Evolutionary conservation across 2,329 filamentous ascomycete species (phyloP), one percentile per base, ranked within the genome.

Genomic region (Ophiostoma piceae): DNA sequence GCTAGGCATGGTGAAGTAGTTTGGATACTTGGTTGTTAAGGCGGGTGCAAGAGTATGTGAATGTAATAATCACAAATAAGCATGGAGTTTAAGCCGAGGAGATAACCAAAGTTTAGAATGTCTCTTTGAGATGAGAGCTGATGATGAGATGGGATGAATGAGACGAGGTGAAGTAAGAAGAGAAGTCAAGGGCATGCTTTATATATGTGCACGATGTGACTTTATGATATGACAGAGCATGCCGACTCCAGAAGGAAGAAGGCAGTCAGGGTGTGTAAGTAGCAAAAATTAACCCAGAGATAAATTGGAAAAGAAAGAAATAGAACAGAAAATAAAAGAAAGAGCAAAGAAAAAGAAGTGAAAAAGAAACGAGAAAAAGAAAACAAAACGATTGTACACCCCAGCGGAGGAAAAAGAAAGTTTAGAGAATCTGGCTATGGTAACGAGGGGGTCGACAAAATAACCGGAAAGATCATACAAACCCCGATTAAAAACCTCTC

Each of bases 1-100:
- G 37, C 68, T 67, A 41, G 68, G 68, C 68, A 69, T 26, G 35
- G 19, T 43, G 16, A 35, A 26, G 29, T 57, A 26, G 22, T 57
- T 6, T 57, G 4, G 51, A 8, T 7, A 11, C 41, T 43, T 43
- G 41, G 14, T 19, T 47, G 8, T 47, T 8, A 19, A 3, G 43
- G 16, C 16, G 19, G 43, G 16, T 47, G 19, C 19, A 47, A 19
- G 43, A 14, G 22, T 22, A 41, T 26, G 29, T n/a, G 32, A 29
- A 64, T 32, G 19, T 35, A 32, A 22, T 43, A 35, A 70, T 43
- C 47, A n/a, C 9, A 35, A 26, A 47, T 7, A 47, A 19, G 16
- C 19, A n/a, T 47, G 16, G 43, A 19, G 43, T 47, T 47, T 47
- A 19, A 47, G 43, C 7, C 43, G 19, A 7, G 19, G 16, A n/a